Evolutionary conservation across 768 basidiomycete genomes (phyloP), one percentile per base, ranked within the genome.

Genomic region (Pisolithus marmoratus): DNA sequence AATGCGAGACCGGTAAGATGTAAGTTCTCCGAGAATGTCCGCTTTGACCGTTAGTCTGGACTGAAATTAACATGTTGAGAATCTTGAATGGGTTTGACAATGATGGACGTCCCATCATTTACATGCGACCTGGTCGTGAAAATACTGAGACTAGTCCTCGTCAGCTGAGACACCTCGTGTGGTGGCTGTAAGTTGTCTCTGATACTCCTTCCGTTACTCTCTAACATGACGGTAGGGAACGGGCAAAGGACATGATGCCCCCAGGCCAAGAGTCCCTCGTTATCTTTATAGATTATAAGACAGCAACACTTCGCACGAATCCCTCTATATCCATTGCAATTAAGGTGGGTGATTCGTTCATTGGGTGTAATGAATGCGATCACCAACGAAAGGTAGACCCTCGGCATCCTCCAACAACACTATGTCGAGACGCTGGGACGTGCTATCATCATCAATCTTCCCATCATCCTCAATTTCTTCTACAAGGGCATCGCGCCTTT

Each of bases 1-100:
- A 93, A 65, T 81, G 84, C 47, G 81, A 89, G 69, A 89, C 87
- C 0, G 91, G 90, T 15, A 94, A 94, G 70, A 92, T 94, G 91
- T 91, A 58, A 49, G 83, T 67, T 31, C 26, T 23, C 22, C 15
- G 29, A 8, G 38, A 41, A 34, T 23, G 54, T 20, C 36, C 24
- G 17, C 17, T 9, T 31, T 6, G 26, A 5, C 34, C 34, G 14
- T 34, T 12, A 14, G 34, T 34, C 15, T 5, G 17, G 41, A 46
- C 31, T 23, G 52, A 36, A 15, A 36, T 34, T 44, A 36, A 24
- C 17, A 19, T 29, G 17, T 40, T 6, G 57, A 92, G 90, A 42
- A 78, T 93, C 44, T 68, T 93, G 43, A 90, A 82, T 50, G 91
- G 92, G 7, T 94, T 93, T 58, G 91, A 94, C 69, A 77, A 75